Base-by-base conservation (phyloP, 805 yeast species). In the Debaryomyces tyrocola region DNA sequence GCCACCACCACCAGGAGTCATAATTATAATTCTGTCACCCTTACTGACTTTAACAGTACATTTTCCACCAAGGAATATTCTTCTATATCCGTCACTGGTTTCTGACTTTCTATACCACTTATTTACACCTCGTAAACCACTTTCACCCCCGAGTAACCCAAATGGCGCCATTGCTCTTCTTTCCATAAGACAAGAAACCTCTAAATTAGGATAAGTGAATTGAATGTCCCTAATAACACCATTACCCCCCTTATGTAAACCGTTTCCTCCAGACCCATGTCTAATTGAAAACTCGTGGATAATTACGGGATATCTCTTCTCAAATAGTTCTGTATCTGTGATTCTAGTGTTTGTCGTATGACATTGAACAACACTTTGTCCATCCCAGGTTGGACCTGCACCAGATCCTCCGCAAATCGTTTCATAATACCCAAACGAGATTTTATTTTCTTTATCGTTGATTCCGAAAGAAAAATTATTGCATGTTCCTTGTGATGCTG, bases 361-460 rank as follows among this genome's bases (percentile, higher is more conserved):
- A 2, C 90, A 85, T 54, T 89, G 96, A 3, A 88, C 92, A 14
- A 88, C 96, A 50, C 83, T 77, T 31, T 82, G 83, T 44, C 96
- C 96, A 54, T 83, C 66, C 88, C 91, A 88, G 2, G 81, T 80
- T 1, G 82, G 75, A 1, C 90, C 88, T 2, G 96, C 96, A 41
- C 96, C 96, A 39, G 87, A 85, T 1, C 96, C 96, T 48, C 96
- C 96, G 38, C 92, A 91, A 50, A 89, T 87, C 0, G 96, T 89
- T 61, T 88, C 95, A 62, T 88, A 88, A 62, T 88, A 88, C 0
- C 96, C 95, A 60, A 87, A 87, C 0, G 90, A 90, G 48, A 74
- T 75, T 12, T 66, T 61, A 48, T 78, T 76, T 10, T 46, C 49
- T 1, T 49, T 51, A 35, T 87, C 90, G 49, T 87, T 87, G 29